These are phyloP conservation scores for Myriosclerotinia scirpicola DNA, from an alignment of 2,329 filamentous ascomycete species.

Conservation along the genomic window DNA sequence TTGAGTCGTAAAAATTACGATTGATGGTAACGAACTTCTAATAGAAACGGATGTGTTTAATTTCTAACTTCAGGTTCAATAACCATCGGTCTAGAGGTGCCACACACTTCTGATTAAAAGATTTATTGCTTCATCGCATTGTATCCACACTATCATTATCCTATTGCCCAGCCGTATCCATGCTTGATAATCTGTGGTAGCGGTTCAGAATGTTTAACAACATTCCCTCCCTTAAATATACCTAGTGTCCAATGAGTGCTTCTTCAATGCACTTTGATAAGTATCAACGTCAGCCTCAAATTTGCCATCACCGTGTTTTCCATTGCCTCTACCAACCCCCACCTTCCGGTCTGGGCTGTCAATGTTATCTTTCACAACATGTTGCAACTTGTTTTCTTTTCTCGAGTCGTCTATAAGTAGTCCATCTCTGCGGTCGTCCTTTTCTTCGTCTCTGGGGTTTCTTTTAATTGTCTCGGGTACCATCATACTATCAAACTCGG, in stretches of 20 bases:
- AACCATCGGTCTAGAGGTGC: neutral
- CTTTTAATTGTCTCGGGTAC: no score
- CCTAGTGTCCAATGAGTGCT: neutral
- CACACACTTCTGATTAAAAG: neutral
- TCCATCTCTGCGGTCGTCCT: no score
- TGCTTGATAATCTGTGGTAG: neutral
- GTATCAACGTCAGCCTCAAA: neutral
- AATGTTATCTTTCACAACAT: neutral
- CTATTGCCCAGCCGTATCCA: fast-evolving
- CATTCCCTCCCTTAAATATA: no score
- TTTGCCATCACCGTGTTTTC: neutral
- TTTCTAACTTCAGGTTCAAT: neutral
- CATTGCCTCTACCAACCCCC: fast-evolving
- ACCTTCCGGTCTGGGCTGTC: neutral
- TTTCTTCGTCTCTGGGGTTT: neutral
- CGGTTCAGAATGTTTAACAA: no score
- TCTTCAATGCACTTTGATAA: neutral
- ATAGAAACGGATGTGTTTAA: neutral
- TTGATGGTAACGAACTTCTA: neutral
- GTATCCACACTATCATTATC: neutral
- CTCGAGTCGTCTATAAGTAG: neutral
- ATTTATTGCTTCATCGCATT: neutral
- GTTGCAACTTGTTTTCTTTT: no score
- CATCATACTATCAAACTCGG: neutral
- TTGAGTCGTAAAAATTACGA: no score